These are phyloP conservation scores for Aureobasidium sp. DNA, from an alignment of 2,329 filamentous ascomycete genomes.

Conservation along the genomic window DNA sequence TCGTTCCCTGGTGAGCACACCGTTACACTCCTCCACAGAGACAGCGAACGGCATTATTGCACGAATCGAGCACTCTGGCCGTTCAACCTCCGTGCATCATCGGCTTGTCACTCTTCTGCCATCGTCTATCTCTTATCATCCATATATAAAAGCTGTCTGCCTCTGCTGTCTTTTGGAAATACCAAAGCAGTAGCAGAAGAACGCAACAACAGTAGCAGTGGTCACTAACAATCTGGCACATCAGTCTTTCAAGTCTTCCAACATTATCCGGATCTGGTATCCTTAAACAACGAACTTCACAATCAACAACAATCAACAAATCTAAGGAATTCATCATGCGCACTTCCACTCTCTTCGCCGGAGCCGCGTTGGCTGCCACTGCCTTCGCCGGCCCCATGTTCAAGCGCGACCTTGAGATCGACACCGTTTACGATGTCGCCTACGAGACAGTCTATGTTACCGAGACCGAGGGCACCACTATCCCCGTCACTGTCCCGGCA, in stretches of 20 bases:
- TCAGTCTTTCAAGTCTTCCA: constrained; percentile 12
- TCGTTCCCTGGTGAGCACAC: constrained; percentile 10
- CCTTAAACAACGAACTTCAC: constrained; percentile 14
- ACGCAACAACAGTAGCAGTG: constrained; percentile 13
- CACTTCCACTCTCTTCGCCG: constrained; percentile 25
- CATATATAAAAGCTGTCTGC: constrained; percentile 13
- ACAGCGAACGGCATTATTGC: constrained; percentile 11
- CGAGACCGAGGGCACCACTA: constrained; percentile 22
- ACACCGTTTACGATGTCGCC: constrained; percentile 22
- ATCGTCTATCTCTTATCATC: background rate
- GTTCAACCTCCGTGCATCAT: background rate
- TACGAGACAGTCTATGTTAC: constrained; percentile 28
- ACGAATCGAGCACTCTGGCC: constrained; percentile 6
- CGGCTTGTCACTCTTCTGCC: background rate
- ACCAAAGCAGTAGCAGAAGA: constrained; percentile 11
- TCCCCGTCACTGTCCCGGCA: constrained; percentile 12
- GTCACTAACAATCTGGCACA: constrained; percentile 12
- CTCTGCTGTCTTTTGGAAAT: constrained; percentile 2
- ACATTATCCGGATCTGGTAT: constrained; percentile 17
- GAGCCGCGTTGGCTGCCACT: constrained; percentile 26
- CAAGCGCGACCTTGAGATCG: constrained; percentile 21
- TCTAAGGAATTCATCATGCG: constrained; percentile 25
- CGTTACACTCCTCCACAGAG: background rate
- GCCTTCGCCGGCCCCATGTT: constrained; percentile 27
- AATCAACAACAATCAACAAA: constrained; percentile 17